phyloP scores from a whole-genome alignment of 1,139 yeast genomes.

The Geotrichum siamense region DNA sequence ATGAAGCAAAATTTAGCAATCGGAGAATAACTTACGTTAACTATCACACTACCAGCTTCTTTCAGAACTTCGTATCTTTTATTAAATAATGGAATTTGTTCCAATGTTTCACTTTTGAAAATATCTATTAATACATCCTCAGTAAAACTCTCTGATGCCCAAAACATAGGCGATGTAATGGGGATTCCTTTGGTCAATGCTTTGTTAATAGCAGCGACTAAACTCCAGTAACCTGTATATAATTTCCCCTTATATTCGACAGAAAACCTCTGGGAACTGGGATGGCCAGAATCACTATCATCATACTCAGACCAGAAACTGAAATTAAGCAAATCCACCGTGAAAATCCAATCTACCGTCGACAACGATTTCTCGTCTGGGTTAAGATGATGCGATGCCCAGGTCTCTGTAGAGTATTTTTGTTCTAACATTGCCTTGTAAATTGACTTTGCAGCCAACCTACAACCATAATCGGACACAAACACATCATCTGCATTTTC shows the following conservation, averaged over 20 bases:
- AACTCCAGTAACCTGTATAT: conserved; percentile 43
- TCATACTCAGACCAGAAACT: conserved; percentile 40
- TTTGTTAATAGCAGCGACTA: conserved; percentile 38
- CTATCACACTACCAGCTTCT: conserved; percentile 35
- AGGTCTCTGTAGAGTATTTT: conserved; percentile 32
- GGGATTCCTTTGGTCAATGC: conserved; percentile 38
- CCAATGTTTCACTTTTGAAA: conserved; percentile 32
- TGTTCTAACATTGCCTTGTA: conserved; percentile 28
- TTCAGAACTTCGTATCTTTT: conserved; percentile 33
- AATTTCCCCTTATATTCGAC: conserved; percentile 31
- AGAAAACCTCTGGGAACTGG: conserved; percentile 31
- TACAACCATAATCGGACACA: conserved; percentile 24
- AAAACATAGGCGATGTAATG: conserved; percentile 35
- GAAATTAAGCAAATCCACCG: conserved; percentile 39
- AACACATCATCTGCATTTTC: conserved; percentile 15
- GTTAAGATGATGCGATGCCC: conserved; percentile 36
- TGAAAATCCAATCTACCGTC: conserved; percentile 38
- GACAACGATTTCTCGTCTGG: conserved; percentile 26
- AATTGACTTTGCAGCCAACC: conserved; percentile 29
- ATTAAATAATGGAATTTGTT: conserved; percentile 34
- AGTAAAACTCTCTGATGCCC: conserved; percentile 31
- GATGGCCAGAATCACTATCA: conserved; percentile 30
- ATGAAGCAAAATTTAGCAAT: conserved; percentile 5
- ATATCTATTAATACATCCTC: conserved; percentile 26
- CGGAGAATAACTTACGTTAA: conserved; percentile 13